These are phyloP conservation scores for Leptosphaerulina australis DNA, from an alignment of 2,329 filamentous ascomycete genomes.

Conservation along the genomic window DNA sequence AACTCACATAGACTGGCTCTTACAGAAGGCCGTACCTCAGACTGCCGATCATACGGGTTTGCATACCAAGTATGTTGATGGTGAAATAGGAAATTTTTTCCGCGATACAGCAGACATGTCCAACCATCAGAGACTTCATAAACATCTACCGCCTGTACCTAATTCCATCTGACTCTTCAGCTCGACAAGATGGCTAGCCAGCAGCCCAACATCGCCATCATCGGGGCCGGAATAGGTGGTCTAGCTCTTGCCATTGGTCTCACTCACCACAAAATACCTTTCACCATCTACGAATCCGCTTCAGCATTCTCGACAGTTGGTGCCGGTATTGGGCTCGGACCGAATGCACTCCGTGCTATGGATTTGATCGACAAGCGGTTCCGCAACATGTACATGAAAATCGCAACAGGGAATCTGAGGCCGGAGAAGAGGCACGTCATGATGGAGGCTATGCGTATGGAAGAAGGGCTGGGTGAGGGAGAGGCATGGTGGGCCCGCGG, in stretches of 20 bases:
- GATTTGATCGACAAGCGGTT: slow-evolving; percentile 50
- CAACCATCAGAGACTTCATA: background rate
- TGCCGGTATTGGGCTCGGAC: slow-evolving; percentile 43
- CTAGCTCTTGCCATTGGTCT: slow-evolving; percentile 32
- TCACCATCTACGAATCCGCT: slow-evolving; percentile 35
- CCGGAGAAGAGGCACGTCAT: slow-evolving; percentile 48
- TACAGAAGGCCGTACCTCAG: background rate
- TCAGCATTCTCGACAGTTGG: slow-evolving; percentile 27
- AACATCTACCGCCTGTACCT: background rate
- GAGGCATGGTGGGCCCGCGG: slow-evolving; percentile 47
- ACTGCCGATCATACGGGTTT: background rate
- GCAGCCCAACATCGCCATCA: slow-evolving; percentile 8
- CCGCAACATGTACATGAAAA: slow-evolving; percentile 46
- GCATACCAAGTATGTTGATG: background rate
- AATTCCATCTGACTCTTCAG: background rate
- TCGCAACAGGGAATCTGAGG: slow-evolving; percentile 49
- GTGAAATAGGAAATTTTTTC: background rate
- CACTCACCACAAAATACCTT: slow-evolving; percentile 23
- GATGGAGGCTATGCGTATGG: slow-evolving; percentile 51
- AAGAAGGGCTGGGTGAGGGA: slow-evolving; percentile 49
- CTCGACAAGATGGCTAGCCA: slow-evolving; percentile 5
- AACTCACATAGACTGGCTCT: background rate
- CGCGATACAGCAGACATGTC: background rate
- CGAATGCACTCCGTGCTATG: slow-evolving; percentile 52
- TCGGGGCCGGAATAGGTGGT: slow-evolving; percentile 34